Conservation (phyloP, 331 rosid species). For the Telfairia occidentalis region DNA sequence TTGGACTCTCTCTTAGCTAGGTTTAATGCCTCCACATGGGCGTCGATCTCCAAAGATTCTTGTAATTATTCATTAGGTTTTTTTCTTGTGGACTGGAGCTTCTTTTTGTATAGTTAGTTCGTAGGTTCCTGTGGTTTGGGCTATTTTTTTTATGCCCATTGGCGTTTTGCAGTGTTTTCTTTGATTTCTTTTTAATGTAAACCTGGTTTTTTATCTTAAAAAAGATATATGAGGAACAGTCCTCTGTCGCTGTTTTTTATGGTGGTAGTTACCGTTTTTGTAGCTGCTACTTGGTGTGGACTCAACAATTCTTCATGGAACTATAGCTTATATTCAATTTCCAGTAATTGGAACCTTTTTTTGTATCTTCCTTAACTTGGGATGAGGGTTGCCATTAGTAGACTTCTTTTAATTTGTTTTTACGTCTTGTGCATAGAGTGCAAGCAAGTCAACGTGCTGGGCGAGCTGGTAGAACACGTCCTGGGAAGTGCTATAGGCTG, state of each 20-base stretch:
- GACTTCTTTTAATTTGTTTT: no score
- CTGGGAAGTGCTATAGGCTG: slow-evolving; percentile 89
- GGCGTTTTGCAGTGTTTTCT: no score
- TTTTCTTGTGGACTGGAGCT: no score
- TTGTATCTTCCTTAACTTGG: not conserved
- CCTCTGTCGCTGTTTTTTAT: not conserved
- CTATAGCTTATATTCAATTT: not conserved
- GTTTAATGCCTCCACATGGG: no score
- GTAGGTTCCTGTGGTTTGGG: no score
- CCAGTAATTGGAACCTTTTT: not conserved
- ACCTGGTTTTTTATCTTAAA: no score
- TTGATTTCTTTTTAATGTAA: no score
- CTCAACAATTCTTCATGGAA: not conserved
- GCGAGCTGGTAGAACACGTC: slow-evolving; percentile 95
- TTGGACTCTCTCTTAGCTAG: not conserved
- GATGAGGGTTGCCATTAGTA: not conserved
- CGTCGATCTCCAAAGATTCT: no score
- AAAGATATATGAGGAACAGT: no score
- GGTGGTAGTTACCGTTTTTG: not conserved
- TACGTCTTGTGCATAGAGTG: slow-evolving; percentile 46
- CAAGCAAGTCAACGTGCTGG: slow-evolving; percentile 97
- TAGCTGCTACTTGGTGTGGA: not conserved
- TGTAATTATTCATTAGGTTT: no score
- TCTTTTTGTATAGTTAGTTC: no score
- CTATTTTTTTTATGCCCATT: no score